A percentile compares a stretch with the other conserved stretches of the same genome.
phyloP scores from a whole-genome alignment of 139 green algal genomes.

The Pseudopediastrum boryanum region DNA sequence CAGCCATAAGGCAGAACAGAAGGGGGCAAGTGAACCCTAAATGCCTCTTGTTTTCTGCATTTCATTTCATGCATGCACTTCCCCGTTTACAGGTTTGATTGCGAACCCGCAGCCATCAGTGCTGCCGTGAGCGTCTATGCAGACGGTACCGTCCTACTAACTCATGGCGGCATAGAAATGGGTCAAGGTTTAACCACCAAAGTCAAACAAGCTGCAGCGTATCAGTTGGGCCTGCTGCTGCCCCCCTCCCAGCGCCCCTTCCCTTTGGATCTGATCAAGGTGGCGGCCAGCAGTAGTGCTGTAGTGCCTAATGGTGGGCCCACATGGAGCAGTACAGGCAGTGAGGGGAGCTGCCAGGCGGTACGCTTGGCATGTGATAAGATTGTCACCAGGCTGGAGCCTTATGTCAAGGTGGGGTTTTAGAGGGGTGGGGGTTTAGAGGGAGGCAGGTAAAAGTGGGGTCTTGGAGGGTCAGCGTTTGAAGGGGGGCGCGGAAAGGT shows the following conservation, averaged over 20 bases:
- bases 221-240: conserved; percentile 45
- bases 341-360: conserved; percentile 37
- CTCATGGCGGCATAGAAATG: conserved; percentile 92
- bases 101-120: conserved; percentile 2
- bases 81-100: conserved; percentile 41
- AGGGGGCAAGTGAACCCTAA: no score
- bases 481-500: no score
- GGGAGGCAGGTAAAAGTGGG: no score
- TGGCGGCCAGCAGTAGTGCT: conserved; percentile 46
- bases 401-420: conserved; percentile 29
- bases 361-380: conserved; percentile 45
- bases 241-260: conserved; percentile 39
- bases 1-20: no score
- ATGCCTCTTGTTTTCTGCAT: background rate
- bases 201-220: conserved; percentile 64
- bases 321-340: conserved; percentile 44
- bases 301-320: conserved; percentile 17
- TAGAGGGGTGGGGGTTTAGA: no score
- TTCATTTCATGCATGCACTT: conserved; percentile 36
- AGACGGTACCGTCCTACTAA: conserved; percentile 85
- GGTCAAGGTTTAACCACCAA: conserved; percentile 82
- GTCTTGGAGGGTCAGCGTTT: no score
- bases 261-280: conserved; percentile 42
- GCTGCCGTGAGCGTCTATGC: conserved; percentile 84
- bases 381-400: conserved; percentile 42